Evolutionary conservation across 805 yeast species (phyloP).

Genomic region (Zygotorulaspora florentina): DNA sequence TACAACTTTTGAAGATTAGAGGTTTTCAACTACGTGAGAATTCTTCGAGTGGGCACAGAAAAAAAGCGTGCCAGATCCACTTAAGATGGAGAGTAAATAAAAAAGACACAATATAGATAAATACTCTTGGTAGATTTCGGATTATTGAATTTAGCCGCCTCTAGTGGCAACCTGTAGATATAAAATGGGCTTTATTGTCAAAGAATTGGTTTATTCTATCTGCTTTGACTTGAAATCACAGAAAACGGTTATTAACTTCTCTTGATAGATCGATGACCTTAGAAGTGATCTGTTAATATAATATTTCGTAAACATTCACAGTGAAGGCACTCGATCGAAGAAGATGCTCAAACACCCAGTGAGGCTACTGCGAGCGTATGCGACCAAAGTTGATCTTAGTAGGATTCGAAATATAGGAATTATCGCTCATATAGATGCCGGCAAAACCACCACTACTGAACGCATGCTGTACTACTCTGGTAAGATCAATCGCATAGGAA

Average conservation of each 20-base stretch:
- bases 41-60: neutral
- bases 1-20: too few relatives aligned
- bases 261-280: neutral
- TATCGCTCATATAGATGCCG: conserved; percentile 99
- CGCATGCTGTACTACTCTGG: conserved; percentile 91
- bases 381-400: conserved; percentile 17
- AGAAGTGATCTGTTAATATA: neutral
- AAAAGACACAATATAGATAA: neutral
- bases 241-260: conserved; percentile 2
- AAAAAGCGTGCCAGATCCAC: neutral
- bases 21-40: neutral
- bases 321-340: neutral
- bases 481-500: conserved; percentile 71
- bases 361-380: conserved; percentile 10
- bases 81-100: neutral
- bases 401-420: conserved; percentile 82
- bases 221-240: neutral
- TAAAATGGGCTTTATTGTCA: conserved; percentile 1
- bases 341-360: conserved; percentile 5
- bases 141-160: neutral
- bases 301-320: neutral
- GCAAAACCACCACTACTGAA: conserved; percentile 96
- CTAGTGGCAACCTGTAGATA: neutral
- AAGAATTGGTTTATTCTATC: neutral
- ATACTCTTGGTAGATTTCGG: neutral